These are phyloP conservation scores for Leccinum broughii DNA, from an alignment of 768 basidiomycete genomes.

Conservation along the genomic window DNA sequence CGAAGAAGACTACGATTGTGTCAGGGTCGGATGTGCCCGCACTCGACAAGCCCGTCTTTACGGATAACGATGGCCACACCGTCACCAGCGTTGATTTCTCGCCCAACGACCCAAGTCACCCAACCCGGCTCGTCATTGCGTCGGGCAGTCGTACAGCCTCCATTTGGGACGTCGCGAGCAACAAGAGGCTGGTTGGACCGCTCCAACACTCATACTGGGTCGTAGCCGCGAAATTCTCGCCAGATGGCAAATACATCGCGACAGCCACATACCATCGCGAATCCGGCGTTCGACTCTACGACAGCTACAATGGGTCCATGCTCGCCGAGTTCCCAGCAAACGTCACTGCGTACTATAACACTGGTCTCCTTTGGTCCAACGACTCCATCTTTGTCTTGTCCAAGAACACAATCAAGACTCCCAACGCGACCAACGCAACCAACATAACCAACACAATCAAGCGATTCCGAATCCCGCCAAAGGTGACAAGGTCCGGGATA, in stretches of 20 bases:
- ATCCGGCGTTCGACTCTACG: slow-evolving; percentile 10
- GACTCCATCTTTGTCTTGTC: slow-evolving; percentile 4
- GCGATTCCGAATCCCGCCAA: background rate
- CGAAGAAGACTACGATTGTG: background rate
- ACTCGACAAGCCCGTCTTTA: slow-evolving; percentile 4
- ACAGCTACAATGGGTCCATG: slow-evolving; percentile 3
- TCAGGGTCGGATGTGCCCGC: background rate
- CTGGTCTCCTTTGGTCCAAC: slow-evolving; percentile 13
- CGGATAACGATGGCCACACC: slow-evolving; percentile 7
- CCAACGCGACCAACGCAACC: background rate
- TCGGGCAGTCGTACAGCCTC: slow-evolving; percentile 8
- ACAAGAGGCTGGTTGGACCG: background rate
- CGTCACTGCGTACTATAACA: slow-evolving; percentile 15
- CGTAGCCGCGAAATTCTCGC: slow-evolving; percentile 16
- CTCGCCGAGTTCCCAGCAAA: slow-evolving; percentile 1
- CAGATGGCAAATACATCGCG: slow-evolving; percentile 8
- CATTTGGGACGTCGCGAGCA: slow-evolving; percentile 5
- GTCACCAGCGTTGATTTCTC: slow-evolving; percentile 16
- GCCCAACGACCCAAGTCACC: slow-evolving; percentile 1
- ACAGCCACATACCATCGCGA: slow-evolving; percentile 12
- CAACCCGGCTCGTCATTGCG: slow-evolving; percentile 3
- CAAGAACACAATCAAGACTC: background rate
- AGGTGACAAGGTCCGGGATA: background rate
- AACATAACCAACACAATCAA: background rate
- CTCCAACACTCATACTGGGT: slow-evolving; percentile 12